Conservation (phyloP, 768 basidiomycete species). For the Lactarius sp. region DNA sequence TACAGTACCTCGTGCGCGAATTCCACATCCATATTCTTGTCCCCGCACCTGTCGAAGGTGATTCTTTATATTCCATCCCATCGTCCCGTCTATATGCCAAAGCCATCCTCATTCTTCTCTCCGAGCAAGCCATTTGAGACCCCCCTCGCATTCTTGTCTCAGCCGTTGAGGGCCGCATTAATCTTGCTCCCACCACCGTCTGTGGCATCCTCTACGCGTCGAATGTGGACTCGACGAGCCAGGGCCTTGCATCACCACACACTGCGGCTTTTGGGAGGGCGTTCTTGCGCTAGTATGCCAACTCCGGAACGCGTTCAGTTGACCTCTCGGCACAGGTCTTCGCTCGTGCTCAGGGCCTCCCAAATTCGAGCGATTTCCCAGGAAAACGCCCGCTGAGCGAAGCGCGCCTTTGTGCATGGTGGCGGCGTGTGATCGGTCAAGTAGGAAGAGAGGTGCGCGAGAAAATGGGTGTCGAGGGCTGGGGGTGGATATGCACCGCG, state of each 20-base stretch:
- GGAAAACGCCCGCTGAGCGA: slow-evolving; percentile 77
- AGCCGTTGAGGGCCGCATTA: slow-evolving; percentile 52
- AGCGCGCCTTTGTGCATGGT: slow-evolving; percentile 83
- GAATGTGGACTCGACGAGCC: slow-evolving; percentile 92
- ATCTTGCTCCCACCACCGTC: slow-evolving; percentile 15
- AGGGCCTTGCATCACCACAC: slow-evolving; percentile 57
- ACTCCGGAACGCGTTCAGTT: slow-evolving; percentile 32
- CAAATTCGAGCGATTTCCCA: slow-evolving; percentile 65
- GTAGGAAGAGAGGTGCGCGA: slow-evolving; percentile 41
- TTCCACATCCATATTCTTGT: slow-evolving; percentile 75
- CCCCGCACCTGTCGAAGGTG: slow-evolving; percentile 61
- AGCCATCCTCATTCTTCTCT: slow-evolving; percentile 71
- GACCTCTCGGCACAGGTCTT: slow-evolving; percentile 18
- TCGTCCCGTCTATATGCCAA: slow-evolving; percentile 62
- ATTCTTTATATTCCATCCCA: slow-evolving; percentile 66
- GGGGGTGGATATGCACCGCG: slow-evolving; percentile 45
- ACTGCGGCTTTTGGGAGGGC: slow-evolving; percentile 64
- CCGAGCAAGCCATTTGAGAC: slow-evolving; percentile 50
- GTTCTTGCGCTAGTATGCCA: slow-evolving; percentile 41
- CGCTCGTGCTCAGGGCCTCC: slow-evolving; percentile 84
- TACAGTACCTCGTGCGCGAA: slow-evolving; percentile 31
- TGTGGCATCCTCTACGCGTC: slow-evolving; percentile 57
- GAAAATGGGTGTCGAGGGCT: slow-evolving; percentile 29
- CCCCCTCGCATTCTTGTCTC: slow-evolving; percentile 59
- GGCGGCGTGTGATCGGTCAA: slow-evolving; percentile 68